Evolutionary conservation across 179 eudicot genomes (phyloP).

Genomic region (Carnegiea gigantea): DNA sequence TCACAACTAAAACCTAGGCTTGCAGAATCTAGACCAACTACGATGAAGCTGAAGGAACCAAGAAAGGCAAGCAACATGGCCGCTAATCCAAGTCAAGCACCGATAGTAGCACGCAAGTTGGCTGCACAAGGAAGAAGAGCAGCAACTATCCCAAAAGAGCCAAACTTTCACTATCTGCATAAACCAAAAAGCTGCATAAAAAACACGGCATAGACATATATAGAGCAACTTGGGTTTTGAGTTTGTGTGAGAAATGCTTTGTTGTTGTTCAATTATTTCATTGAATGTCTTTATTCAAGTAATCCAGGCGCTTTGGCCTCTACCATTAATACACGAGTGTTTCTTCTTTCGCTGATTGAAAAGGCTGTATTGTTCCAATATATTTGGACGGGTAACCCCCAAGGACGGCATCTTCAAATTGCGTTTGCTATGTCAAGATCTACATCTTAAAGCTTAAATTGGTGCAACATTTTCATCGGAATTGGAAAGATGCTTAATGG

Average conservation of each 20-base stretch:
- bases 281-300: constrained; percentile 26
- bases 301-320: neutral
- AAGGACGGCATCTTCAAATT: too few species aligned
- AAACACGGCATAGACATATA: constrained; percentile 14
- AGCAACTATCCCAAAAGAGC: constrained; percentile 47
- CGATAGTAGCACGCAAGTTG: constrained; percentile 22
- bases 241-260: neutral
- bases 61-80: constrained; percentile 26
- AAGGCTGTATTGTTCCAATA: too few species aligned
- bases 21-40: constrained; percentile 27
- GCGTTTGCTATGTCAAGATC: too few species aligned
- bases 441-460: too few species aligned
- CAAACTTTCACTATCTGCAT: constrained; percentile 46
- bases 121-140: constrained; percentile 36
- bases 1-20: constrained; percentile 21
- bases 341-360: neutral
- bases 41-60: constrained; percentile 22
- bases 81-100: constrained; percentile 22
- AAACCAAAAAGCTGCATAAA: constrained; percentile 38
- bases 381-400: too few species aligned
- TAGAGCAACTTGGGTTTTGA: neutral
- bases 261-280: constrained; percentile 33
- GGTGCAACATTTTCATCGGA: too few species aligned
- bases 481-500: too few species aligned
- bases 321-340: neutral